Conservation (phyloP, 2,329 filamentous ascomycete genomes). For the Elsinoe arachidis region DNA sequence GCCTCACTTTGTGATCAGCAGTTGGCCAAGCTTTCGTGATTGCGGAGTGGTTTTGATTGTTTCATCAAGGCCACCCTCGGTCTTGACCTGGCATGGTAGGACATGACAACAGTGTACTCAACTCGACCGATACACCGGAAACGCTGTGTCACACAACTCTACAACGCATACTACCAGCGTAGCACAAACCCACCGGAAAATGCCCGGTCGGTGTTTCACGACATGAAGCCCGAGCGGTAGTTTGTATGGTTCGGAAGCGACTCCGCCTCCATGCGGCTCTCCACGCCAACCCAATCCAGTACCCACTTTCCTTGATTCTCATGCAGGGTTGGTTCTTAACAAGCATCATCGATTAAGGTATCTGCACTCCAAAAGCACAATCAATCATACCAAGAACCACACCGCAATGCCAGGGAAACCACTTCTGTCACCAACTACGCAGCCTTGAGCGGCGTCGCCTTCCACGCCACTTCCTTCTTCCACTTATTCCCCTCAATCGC, state of each 20-base stretch:
- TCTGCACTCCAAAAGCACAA: background rate
- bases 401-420: background rate
- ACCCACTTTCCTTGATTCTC: background rate
- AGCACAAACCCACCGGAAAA: no score
- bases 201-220: background rate
- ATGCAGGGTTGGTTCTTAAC: background rate
- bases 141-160: background rate
- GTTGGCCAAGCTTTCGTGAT: background rate
- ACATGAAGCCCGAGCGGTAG: background rate
- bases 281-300: background rate
- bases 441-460: constrained; percentile 12
- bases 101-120: no score
- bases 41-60: background rate
- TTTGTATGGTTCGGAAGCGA: background rate
- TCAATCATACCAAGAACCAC: background rate
- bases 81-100: background rate
- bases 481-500: constrained; percentile 21
- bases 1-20: background rate
- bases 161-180: background rate
- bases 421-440: background rate
- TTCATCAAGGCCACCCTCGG: background rate
- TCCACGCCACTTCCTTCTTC: constrained; percentile 19
- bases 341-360: constrained; percentile 7
- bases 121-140: background rate
- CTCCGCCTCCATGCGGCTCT: background rate